These are phyloP conservation scores for Mycocentrospora acerina DNA, from an alignment of 2,329 filamentous ascomycete species.

Conservation along the genomic window DNA sequence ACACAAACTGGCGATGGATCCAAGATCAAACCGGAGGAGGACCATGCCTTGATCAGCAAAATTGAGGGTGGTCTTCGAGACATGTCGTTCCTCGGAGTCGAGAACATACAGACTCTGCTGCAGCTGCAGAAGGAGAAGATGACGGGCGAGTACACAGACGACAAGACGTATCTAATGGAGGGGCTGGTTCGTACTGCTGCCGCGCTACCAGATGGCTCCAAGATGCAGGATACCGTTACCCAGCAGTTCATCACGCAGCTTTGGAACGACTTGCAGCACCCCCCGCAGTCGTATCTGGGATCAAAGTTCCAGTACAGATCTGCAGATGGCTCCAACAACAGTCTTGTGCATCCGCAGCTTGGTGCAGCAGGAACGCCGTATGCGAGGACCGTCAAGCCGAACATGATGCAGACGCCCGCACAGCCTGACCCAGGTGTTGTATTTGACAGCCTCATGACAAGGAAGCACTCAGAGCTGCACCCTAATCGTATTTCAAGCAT, in stretches of 20 bases:
- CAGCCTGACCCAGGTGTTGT: conserved; percentile 66
- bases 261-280: conserved; percentile 52
- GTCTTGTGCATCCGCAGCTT: conserved; percentile 62
- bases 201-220: conserved; percentile 44
- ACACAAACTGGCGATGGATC: conserved; percentile 47
- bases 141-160: conserved; percentile 58
- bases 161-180: conserved; percentile 65
- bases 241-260: conserved; percentile 48
- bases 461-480: conserved; percentile 63
- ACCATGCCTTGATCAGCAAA: conserved; percentile 33
- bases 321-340: conserved; percentile 56
- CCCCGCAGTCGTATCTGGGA: conserved; percentile 49
- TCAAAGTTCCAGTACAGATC: conserved; percentile 50
- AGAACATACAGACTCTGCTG: conserved; percentile 41
- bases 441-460: conserved; percentile 68
- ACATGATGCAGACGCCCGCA: conserved; percentile 58
- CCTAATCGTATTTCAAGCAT: conserved; percentile 73
- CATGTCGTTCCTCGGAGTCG: conserved; percentile 34
- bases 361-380: conserved; percentile 68
- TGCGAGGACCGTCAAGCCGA: conserved; percentile 64
- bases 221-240: conserved; percentile 45
- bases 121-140: conserved; percentile 39
- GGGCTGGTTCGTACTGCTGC: conserved; percentile 54
- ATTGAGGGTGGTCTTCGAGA: conserved; percentile 37
- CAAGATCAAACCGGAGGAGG: conserved; percentile 36